Conservation (phyloP, 495 filamentous ascomycete genomes). For the Astrothelium subdiscretum region DNA sequence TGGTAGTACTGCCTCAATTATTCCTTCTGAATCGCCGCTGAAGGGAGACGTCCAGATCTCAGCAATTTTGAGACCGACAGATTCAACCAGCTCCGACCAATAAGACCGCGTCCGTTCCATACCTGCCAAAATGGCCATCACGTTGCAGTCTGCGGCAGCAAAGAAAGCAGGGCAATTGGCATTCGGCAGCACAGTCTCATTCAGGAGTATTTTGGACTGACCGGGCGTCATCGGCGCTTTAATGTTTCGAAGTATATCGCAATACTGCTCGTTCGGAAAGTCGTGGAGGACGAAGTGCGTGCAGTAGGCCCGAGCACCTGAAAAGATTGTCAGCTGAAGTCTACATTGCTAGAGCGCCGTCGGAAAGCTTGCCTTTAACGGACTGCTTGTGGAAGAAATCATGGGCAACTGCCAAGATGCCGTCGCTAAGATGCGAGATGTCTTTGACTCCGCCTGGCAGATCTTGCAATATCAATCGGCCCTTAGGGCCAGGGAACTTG, state of each 20-base stretch:
- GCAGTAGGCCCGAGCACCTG: constrained; percentile 12
- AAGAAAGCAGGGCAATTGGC: background rate
- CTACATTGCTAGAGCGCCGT: background rate
- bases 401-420: constrained; percentile 6
- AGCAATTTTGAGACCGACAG: constrained; percentile 5
- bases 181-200: constrained; percentile 8
- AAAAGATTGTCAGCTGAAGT: background rate
- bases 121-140: constrained; percentile 4
- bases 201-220: constrained; percentile 7
- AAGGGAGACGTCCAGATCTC: background rate
- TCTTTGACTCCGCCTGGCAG: background rate
- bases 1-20: background rate
- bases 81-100: constrained; percentile 7
- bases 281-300: constrained; percentile 11
- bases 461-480: constrained; percentile 9
- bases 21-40: background rate
- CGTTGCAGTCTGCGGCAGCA: background rate
- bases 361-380: constrained; percentile 1
- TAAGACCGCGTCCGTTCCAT: constrained; percentile 9
- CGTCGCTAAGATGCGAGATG: background rate
- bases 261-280: constrained; percentile 10
- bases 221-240: constrained; percentile 5
- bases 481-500: background rate
- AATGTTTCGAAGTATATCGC: constrained; percentile 6
- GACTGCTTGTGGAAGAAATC: constrained; percentile 11